A percentile compares a stretch with the other conserved stretches of the same genome.
Conservation (phyloP, 176 grass and related monocot species). For the Dendrocalamus sinicus region DNA sequence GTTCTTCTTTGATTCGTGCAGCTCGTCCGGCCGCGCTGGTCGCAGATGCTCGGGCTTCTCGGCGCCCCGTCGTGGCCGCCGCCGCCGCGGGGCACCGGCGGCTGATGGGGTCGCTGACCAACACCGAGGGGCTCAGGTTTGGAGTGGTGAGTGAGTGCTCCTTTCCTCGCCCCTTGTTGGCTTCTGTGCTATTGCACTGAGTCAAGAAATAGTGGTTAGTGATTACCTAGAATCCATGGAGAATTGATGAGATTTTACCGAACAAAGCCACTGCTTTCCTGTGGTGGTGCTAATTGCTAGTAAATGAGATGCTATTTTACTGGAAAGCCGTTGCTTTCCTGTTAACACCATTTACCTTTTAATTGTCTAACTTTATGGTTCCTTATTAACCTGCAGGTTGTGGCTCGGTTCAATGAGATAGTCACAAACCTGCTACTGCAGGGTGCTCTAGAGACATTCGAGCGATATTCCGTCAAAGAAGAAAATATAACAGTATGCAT, state of each 20-base stretch:
- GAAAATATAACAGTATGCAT: constrained; percentile 84
- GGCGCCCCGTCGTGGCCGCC: constrained; percentile 38
- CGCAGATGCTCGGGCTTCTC: constrained; percentile 7
- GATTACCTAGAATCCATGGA: neutral
- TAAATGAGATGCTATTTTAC: neutral
- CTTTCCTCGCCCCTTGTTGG: neutral
- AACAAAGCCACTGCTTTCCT: neutral
- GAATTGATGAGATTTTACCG: neutral
- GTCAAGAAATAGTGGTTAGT: neutral
- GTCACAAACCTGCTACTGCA: constrained; percentile 84
- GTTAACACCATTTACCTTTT: neutral
- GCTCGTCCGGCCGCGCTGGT: constrained; percentile 20
- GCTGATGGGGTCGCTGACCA: constrained; percentile 80
- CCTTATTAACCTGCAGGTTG: constrained; percentile 62
- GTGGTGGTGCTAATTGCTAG: neutral
- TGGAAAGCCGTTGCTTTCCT: neutral
- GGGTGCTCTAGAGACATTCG: constrained; percentile 83
- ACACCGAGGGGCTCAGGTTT: constrained; percentile 74
- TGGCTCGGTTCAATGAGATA: constrained; percentile 91
- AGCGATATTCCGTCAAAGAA: constrained; percentile 71
- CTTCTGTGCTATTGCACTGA: neutral
- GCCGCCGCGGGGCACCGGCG: constrained; percentile 53
- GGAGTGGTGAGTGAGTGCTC: constrained; percentile 59
- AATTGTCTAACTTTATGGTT: constrained; percentile 10
- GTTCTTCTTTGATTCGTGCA: neutral